phyloP scores from a whole-genome alignment of 1,284 basidiomycete species.

The Cystobasidiaceae sp. region DNA sequence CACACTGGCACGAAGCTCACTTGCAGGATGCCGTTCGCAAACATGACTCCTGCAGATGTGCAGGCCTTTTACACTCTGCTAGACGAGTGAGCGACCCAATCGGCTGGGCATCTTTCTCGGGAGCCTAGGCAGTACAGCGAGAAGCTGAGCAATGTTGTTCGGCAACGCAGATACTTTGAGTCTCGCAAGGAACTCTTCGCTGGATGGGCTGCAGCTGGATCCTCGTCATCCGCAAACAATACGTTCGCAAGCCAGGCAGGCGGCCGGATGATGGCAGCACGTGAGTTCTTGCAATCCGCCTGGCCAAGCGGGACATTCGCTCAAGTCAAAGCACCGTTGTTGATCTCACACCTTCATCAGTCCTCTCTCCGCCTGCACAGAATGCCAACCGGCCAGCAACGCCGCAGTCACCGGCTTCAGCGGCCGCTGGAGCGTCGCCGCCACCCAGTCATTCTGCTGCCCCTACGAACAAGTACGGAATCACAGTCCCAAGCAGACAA shows the following conservation, averaged over 20 bases:
- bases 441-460: background rate
- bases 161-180: conserved; percentile 23
- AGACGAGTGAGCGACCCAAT: conserved; percentile 19
- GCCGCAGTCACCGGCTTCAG: conserved; percentile 9
- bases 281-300: background rate
- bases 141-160: background rate
- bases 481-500: conserved; percentile 16
- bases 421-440: background rate
- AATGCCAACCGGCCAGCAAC: background rate
- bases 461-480: conserved; percentile 21
- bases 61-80: conserved; percentile 24
- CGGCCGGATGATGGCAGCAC: conserved; percentile 23
- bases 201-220: conserved; percentile 10
- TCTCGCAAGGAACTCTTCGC: conserved; percentile 30
- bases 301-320: no score
- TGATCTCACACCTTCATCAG: background rate
- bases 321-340: no score
- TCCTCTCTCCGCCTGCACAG: background rate
- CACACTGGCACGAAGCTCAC: background rate
- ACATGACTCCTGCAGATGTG: conserved; percentile 25
- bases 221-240: background rate
- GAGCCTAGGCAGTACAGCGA: no score
- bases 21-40: conserved; percentile 22
- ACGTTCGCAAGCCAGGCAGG: background rate
- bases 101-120: no score